Percentiles rank a stretch among this genome's conserved stretches.
Evolutionary conservation across 345 rosid genomes (phyloP).

Genomic region (Corymbia maculata): DNA sequence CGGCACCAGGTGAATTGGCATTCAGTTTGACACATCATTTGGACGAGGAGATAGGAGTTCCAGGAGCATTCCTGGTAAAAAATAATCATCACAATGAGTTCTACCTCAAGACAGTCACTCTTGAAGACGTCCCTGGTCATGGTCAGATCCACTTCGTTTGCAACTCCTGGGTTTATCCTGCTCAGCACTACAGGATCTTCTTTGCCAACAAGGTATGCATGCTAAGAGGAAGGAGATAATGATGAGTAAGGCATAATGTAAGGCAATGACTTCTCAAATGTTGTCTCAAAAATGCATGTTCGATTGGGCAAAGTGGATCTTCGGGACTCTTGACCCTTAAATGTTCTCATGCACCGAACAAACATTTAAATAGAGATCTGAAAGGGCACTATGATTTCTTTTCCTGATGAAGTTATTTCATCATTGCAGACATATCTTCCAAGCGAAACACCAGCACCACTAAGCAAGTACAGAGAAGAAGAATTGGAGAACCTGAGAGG

Average conservation of each 20-base stretch:
- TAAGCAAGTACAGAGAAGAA: conserved; percentile 49
- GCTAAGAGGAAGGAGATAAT: background rate
- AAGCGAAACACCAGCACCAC: conserved; percentile 41
- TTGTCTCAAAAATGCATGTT: background rate
- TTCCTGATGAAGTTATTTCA: background rate
- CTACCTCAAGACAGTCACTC: conserved; percentile 55
- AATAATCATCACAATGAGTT: conserved; percentile 62
- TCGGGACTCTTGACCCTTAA: background rate
- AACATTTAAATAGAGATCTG: background rate
- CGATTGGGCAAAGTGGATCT: background rate
- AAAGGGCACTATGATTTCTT: background rate
- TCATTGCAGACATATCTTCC: conserved; percentile 71
- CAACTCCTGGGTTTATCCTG: conserved; percentile 88
- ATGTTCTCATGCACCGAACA: background rate
- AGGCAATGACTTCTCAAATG: background rate
- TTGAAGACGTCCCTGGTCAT: conserved; percentile 64
- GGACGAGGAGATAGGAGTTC: conserved; percentile 47
- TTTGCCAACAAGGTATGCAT: conserved; percentile 59
- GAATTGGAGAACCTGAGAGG: conserved; percentile 66
- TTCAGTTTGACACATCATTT: conserved; percentile 44
- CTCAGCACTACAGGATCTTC: conserved; percentile 52
- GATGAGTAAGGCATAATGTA: background rate
- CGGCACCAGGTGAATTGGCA: conserved; percentile 37
- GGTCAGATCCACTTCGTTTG: conserved; percentile 64
- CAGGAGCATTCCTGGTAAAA: conserved; percentile 54